Conservation (phyloP, 2,329 filamentous ascomycete genomes). For the Magnaporthiopsis poae region DNA sequence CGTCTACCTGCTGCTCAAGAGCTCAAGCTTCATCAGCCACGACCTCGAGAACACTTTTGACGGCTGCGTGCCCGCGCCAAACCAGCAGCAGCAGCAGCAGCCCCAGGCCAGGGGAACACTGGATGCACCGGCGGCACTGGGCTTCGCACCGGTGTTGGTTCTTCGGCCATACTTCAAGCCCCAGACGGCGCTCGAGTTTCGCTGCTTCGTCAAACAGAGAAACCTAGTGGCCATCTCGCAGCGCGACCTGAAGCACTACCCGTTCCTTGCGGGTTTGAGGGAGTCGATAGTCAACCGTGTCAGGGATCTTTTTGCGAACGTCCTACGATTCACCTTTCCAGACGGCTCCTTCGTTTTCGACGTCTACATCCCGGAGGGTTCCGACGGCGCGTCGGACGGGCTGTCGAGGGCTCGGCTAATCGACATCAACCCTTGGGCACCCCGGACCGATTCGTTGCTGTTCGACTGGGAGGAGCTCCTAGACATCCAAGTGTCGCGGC, state of each 20-base stretch:
- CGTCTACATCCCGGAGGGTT: conserved; percentile 72
- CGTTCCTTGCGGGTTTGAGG: conserved; percentile 60
- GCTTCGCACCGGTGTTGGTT: conserved; percentile 68
- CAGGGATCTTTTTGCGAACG: conserved; percentile 64
- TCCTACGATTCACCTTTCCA: conserved; percentile 66
- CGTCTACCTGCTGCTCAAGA: conserved; percentile 87
- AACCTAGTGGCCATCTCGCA: conserved; percentile 76
- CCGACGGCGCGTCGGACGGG: conserved; percentile 31
- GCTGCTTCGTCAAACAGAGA: conserved; percentile 82
- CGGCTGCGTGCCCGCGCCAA: conserved; percentile 22
- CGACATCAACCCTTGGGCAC: conserved; percentile 92
- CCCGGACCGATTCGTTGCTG: conserved; percentile 74
- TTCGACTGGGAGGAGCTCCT: conserved; percentile 87
- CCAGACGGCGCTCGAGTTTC: conserved; percentile 85
- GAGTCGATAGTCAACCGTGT: conserved; percentile 59
- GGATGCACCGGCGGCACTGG: conserved; percentile 13
- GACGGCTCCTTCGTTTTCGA: conserved; percentile 83
- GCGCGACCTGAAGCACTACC: conserved; percentile 81
- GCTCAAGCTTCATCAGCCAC: conserved; percentile 86
- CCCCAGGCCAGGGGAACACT: conserved; percentile 14
- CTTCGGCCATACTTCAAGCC: conserved; percentile 80
- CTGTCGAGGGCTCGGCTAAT: conserved; percentile 74
- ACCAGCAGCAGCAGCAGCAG: conserved; percentile 27
- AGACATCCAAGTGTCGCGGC: conserved; percentile 52
- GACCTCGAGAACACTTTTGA: conserved; percentile 91